Evolutionary conservation across 1,139 yeast species (phyloP), one percentile per base, ranked within the genome.

Genomic region (Candida smagusa): DNA sequence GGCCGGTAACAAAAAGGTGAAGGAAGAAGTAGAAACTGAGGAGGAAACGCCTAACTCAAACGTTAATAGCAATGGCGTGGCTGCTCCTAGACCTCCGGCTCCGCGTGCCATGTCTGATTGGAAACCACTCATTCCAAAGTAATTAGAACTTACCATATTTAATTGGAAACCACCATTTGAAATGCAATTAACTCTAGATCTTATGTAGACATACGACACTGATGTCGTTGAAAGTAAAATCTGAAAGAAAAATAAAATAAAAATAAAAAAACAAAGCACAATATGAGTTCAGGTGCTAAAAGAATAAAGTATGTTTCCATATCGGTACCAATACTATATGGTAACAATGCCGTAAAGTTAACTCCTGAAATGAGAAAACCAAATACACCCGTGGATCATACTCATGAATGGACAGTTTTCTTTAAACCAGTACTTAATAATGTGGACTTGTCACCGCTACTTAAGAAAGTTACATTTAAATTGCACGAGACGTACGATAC

Each of bases 351-450:
- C 0, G 74, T 76, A 24, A 89, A 89, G 36, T 65, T 89, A 38
- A 76, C 80, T 4, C 75, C 74, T 7, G 81, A 74, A 24, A 71
- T 67, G 36, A 65, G 78, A 35, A 87, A 89, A 7, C 77, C 79
- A 22, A 75, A 75, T 36, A 85, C 95, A 1, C 95, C 96, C 2
- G 71, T 74, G 0, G 97, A 90, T 51, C 98, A 92, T 55, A 88
- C 98, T 1, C 99, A 92, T 59, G 74, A 79, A 40, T 92, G 99
- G 99, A 90, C 97, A 1, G 87, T 94, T 7, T 92, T 90, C 52
- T 81, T 92, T 29, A 77, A 83, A 41, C 97, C 95, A 24, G 95
- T 92, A 1, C 68, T 82, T 34, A 84, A 84, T 31, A 85, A 85
- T 48, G 54, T 69, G 22, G 97, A 92, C 53, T 63, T 92, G 32